phyloP scores from a whole-genome alignment of 2,329 filamentous ascomycete genomes.

The Plenodomus biglobosus region DNA sequence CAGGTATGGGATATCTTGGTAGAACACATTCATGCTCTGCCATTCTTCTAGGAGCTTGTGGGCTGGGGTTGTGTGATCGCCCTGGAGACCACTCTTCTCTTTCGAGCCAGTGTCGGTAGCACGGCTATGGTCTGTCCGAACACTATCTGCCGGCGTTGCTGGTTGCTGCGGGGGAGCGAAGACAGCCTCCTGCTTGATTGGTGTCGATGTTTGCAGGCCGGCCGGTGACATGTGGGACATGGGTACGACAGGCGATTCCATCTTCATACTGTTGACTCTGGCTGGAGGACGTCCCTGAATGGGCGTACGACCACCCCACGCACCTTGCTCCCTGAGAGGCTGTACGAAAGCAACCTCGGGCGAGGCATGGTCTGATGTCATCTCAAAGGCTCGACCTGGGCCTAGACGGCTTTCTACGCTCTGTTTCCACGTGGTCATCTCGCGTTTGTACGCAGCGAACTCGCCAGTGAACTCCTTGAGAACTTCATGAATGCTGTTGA shows the following conservation, averaged over 20 bases:
- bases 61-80: conserved; percentile 87
- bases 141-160: conserved; percentile 39
- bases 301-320: conserved; percentile 29
- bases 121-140: conserved; percentile 30
- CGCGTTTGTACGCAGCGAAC: conserved; percentile 37
- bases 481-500: conserved; percentile 43
- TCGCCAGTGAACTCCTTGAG: conserved; percentile 33
- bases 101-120: conserved; percentile 16
- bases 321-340: conserved; percentile 29
- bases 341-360: conserved; percentile 31
- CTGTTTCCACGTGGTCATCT: conserved; percentile 38
- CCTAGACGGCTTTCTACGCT: conserved; percentile 35
- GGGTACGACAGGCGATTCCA: conserved; percentile 34
- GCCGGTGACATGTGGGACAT: conserved; percentile 33
- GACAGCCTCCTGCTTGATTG: conserved; percentile 36
- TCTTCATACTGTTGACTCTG: conserved; percentile 40
- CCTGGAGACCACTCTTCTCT: conserved; percentile 60
- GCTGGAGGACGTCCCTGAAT: conserved; percentile 28
- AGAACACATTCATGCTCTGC: conserved; percentile 58
- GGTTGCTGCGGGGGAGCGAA: conserved; percentile 29
- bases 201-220: conserved; percentile 27
- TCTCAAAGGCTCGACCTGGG: conserved; percentile 15
- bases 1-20: conserved; percentile 50
- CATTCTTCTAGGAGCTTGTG: conserved; percentile 72
- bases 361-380: conserved; percentile 30